Evolutionary conservation across 1,284 basidiomycete species (phyloP), one percentile per base, ranked within the genome.

Genomic region (Cystobasidium pallidum): DNA sequence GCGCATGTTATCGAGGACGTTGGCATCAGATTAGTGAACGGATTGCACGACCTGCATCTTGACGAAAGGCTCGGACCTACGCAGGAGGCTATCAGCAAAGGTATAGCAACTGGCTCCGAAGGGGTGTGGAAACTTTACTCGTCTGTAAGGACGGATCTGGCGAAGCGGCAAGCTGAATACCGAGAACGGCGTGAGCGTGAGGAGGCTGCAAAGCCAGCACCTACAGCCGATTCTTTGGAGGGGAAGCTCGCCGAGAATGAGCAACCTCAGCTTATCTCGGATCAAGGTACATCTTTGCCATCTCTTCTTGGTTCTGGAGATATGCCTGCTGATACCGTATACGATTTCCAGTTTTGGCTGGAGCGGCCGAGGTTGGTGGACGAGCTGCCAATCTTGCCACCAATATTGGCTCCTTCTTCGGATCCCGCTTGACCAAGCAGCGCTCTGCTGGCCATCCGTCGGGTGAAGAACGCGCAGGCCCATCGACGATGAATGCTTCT

Each of bases 51-150:
- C 34, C 85, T 96, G 58, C 91, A 90, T 78, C 81, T 96, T 3
- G 91, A 94, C 36, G 90, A 95, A 80, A 90, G 92, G 76, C 86
- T 96, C 2, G 92, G 88, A 2, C 91, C 93, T 0, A 89, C 92
- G 0, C 86, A 91, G 3, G 92, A 95, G 80, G 92, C 89, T 0
- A 86, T 95, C 49, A 85, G 88, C 17, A 85, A 88, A 32, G 92
- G 91, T 0, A 78, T 93, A 54, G 86, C 85, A 0, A 85, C 85
- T 1, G 89, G 91, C 8, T 90, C 90, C 0, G 86, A 89, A n/a
- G 88, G 86, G 73, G 88, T 96, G 76, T 89, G 66, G 68, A 73
- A 62, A 21, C 39, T 74, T 26, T 76, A 76, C 59, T 64, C 65
- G 2, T 73, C 49, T 32, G 34, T 77, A 26, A 66, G 63, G 11